Evolutionary conservation across 2,329 filamentous ascomycete species (phyloP), one percentile per base, ranked within the genome.

Genomic region (Juglanconis oblonga): DNA sequence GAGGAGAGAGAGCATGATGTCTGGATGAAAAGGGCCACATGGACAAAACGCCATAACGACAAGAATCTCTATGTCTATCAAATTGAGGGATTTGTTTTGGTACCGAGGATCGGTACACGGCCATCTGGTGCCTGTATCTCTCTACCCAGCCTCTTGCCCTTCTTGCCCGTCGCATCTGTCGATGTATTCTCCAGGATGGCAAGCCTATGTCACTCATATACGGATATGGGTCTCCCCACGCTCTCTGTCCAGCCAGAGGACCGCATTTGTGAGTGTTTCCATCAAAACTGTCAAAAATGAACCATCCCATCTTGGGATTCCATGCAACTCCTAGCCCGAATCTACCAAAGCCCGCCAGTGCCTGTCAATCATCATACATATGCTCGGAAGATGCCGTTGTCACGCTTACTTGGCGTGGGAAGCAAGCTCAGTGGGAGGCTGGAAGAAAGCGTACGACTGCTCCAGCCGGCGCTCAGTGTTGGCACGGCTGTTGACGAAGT

Each of bases 401-500:
- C 35, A 24, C 44, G 44, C 31, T 33, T 51, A 57, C 14, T 60
- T 56, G 17, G 38, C 5, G 52, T 44, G 52, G 35, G 38, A 54
- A 29, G 52, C 38, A 54, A 33, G 17, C 52, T 59, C 48, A 45
- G 57, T 56, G 29, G 57, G 52, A 36, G 58, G 58, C 62, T 70
- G 66, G 58, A 68, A 64, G 64, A 74, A 76, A 63, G 70, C 69
- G 63, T 80, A 82, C 45, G 68, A 69, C 70, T 82, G 80, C 52
- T 81, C 78, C 55, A 89, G 79, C 58, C 86, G 79, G 60, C 86
- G 81, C 80, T 89, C 87, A 24, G 72, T 78, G 81, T 92, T 92
- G 74, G 82, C 77, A 69, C 89, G 86, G 59, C 76, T 76, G 79
- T 97, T 97, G 81, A 97, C 92, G 73, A 97, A 96, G 79, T 97